Evolutionary conservation across 495 filamentous ascomycete species (phyloP), one percentile per base, ranked within the genome.

Genomic region (Talaromyces nanjingensis): DNA sequence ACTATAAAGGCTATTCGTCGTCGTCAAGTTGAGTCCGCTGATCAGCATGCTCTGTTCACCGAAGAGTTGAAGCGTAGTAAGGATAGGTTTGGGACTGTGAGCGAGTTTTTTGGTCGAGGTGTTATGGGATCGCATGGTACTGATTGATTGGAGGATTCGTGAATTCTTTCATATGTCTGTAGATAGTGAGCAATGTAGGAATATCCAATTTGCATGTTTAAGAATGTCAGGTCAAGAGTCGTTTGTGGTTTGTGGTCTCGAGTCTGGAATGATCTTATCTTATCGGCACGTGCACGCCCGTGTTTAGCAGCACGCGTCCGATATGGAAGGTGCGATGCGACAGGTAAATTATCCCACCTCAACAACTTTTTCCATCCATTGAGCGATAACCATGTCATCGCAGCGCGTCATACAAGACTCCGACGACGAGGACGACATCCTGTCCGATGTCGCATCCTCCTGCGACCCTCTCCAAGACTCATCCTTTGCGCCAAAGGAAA

Each of bases 91-190:
- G 90, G 84, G 53, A 91, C 91, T 18, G 83, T 98, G 4, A 89
- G 90, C 66, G 93, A 97, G 69, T 98, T 94, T 79, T 97, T 97
- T 77, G 93, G 93, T 4, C 78, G 91, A 66, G 96, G 94, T 1
- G 91, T 98, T 16, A 96, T 98, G 92, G 65, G 71, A 39, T 67
- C 78, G 24, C 75, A 77, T 56, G 11, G 14, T 20, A 37, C 56
- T 59, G 56, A 58, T 14, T 58, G 14, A 58, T n/a, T 34, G 31
- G 54, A 31, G 14, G 54, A 16, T 27, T 31, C 12, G 11, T 31
- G 11, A 31, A 27, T 27, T 20, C 49, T 1, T 8, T 59, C 20
- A 33, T 33, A 29, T 59, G 29, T 37, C 2, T 59, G 24, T 33
- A 24, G 56, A 59, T 33, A 59, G 29, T 37, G 52, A 55, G 49